Evolutionary conservation across 768 basidiomycete species (phyloP), one percentile per base, ranked within the genome.

Genomic region (Pisolithus tinctorius): DNA sequence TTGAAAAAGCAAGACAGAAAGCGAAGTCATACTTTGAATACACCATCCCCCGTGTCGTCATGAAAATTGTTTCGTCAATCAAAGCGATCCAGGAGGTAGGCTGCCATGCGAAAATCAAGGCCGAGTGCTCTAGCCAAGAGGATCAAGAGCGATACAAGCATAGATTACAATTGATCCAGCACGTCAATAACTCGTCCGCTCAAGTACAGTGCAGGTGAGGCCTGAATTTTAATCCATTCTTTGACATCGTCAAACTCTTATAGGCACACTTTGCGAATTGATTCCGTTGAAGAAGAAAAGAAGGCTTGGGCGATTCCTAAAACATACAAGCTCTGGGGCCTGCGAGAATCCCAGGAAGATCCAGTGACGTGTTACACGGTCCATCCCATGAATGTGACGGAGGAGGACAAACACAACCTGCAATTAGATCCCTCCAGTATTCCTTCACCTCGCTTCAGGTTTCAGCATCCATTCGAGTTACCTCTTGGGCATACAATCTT

Each of bases 141-240:
- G 46, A 50, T 1, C 52, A 54, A 41, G 53, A 65, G 1, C 51
- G 17, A 2, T 3, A 29, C 0, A 44, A 26, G 13, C 4, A 58
- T 20, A 65, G 63, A 27, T n/a, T 44, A 14, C 6, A 48, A 4
- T 17, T 65, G 8, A 67, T 65, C 49, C 39, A 39, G 13, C 40
- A 48, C 8, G 11, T 67, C n/a, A 67, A 67, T n/a, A 9, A 9
- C 1, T 6, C 36, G 20, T 63, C 63, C 9, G 11, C 48, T 9
- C 43, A 27, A 1, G 43, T 8, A 2, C 0, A n/a, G 13, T 43
- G 43, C 25, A 44, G 49, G 63, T 65, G 48, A 49, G 50, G 26
- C 9, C 40, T 16, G 17, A 3, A 11, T 20, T 31, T 45, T n/a
- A 14, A 3, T 26, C 30, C 0, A 14, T 3, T 1, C 14, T 27